Percentiles rank a stretch among this genome's conserved stretches.
These are phyloP conservation scores for Abrus pulchellus DNA, from an alignment of 306 rosid genomes.

Conservation along the genomic window DNA sequence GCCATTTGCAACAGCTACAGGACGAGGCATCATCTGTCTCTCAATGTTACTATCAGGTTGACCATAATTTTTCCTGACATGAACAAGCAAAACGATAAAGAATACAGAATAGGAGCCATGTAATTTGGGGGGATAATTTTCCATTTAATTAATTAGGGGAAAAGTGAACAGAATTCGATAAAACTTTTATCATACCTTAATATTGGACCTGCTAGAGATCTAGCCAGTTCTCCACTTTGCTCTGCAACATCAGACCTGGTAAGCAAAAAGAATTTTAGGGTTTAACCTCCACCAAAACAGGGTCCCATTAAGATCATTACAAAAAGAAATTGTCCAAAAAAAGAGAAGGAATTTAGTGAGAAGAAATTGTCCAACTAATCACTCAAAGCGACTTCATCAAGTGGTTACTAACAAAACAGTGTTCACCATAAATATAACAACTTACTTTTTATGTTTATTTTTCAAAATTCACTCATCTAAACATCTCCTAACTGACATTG, in stretches of 20 bases:
- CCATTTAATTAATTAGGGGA: not conserved
- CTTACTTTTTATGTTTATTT: not conserved
- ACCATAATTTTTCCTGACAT: conserved; percentile 70
- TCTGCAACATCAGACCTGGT: conserved; percentile 87
- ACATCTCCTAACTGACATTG: not conserved
- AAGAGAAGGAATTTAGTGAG: too few relatives aligned
- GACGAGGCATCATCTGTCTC: conserved; percentile 68
- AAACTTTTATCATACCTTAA: conserved; percentile 56
- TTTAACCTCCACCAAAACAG: not conserved
- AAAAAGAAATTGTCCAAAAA: too few relatives aligned
- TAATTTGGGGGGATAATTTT: not conserved
- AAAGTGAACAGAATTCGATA: not conserved
- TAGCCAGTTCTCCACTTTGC: conserved; percentile 87
- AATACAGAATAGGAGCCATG: not conserved
- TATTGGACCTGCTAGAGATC: conserved; percentile 80
- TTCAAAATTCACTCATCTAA: not conserved
- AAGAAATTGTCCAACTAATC: too few relatives aligned
- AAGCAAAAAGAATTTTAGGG: not conserved
- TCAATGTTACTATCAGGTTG: conserved; percentile 77
- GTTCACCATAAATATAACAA: not conserved
- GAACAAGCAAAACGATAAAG: conserved; percentile 30
- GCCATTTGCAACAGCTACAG: conserved; percentile 65
- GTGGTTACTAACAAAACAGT: not conserved
- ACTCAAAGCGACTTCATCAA: not conserved
- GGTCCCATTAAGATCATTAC: too few relatives aligned